Evolutionary conservation across 2,329 filamentous ascomycete species (phyloP), one percentile per base, ranked within the genome.

Genomic region (Dactylellina drechsleri): DNA sequence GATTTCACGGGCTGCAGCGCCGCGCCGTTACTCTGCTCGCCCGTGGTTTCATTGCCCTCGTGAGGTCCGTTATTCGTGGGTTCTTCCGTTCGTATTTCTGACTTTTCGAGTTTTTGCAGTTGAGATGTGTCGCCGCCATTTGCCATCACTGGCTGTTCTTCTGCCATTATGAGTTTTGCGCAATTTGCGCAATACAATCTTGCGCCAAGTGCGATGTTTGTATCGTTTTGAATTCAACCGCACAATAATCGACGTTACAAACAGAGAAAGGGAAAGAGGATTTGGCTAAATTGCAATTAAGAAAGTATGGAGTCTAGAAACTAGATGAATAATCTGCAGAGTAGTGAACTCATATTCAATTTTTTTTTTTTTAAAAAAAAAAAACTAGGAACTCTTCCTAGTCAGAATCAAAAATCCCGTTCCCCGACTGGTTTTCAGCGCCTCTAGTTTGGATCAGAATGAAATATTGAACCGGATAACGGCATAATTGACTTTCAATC

Each of bases 1-100:
- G 70, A 67, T 20, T 58, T 67, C 15, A 68, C 49, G 2, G 70
- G 70, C 41, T 68, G 49, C 49, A 75, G 36, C 23, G 53, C 62
- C 8, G 52, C 45, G 40, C 61, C 62, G 10, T 36, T 28, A 18
- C 4, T 57, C 12, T 59, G 61, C 8, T 54, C 62, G 16, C 43
- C 62, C 26, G 62, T 40, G 4, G 36, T 66, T 56, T 26, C 26
- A 18, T 74, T 62, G 43, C 52, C 45, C 8, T 18, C 58, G 15
- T 57, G 53, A n/a, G 61, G 58, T 16, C 41, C 41, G 20, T 50
- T 59, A n/a, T 8, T 49, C 10, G 31, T 36, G 26, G 28, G 57
- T 50, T 65, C 58, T 40, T 71, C 59, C 20, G 40, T 16, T n/a
- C 43, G 64, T 13, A 18, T 36, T 20, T 57, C 62, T 62, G 43